Base-by-base conservation (phyloP, 441 rosid species). In the Syzygium malaccense region DNA sequence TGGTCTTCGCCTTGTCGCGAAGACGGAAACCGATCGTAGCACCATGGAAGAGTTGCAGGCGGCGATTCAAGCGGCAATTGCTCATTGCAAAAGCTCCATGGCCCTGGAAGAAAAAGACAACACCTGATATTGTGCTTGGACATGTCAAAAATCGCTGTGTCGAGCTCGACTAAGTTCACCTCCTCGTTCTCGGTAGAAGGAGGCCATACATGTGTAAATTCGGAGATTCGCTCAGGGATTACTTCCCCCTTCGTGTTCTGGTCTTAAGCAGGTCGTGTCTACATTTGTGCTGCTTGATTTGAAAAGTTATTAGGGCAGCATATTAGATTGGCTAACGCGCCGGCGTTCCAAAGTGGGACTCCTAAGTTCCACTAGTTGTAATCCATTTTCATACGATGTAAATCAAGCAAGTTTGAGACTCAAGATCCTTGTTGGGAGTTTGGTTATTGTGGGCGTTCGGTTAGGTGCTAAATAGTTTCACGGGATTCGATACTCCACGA, bases 41-140 rank as follows among this genome's bases (percentile, higher is more conserved):
- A 98, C 98, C 58, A 95, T 96, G 98, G 99, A 98, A 88, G 99
- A 98, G 93, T 90, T 96, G 91, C 99, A 98, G 91, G 96, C 98
- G 87, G 99, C 99, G 17, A 97, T 98, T 92, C 99, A 98, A 92
- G 99, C 98, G 13, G 99, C 99, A 13, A 96, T 98, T 91, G 98
- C 99, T 90, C 98, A 98, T 91, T 98, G 99, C 95, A 98, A 98
- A 93, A 97, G 95, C 58, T 98, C 99, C 87, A 94, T 94, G 91
- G 93, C 95, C 84, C 86, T 91, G 51, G 98, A 94, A 88, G 96
- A 94, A 49, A 92, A 92, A 53, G 53, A 23, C 83, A 75, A 75
- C 3, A 75, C 83, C 83, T 75, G 83, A 75, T 71, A 37, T 25
- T 20, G 80, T 45, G 80, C 49, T 11, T 71, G 49, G 28, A 20